Conservation (phyloP, 352 stramenopile species). For the Phytophthora ohioensis region DNA sequence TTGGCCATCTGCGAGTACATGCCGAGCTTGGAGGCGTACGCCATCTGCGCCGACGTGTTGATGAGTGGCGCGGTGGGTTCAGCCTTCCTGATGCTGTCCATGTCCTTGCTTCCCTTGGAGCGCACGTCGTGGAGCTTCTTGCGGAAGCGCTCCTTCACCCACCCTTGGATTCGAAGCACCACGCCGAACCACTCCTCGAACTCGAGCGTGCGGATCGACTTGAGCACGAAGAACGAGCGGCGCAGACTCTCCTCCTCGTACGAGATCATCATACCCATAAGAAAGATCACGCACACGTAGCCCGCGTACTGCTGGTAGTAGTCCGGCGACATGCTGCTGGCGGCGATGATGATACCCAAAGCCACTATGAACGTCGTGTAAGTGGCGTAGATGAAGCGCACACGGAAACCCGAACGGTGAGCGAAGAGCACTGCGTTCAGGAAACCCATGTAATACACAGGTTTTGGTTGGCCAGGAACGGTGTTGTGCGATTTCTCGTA, state of each 20-base stretch:
- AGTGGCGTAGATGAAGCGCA: slow-evolving; percentile 84
- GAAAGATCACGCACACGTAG: slow-evolving; percentile 71
- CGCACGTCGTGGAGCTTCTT: slow-evolving; percentile 66
- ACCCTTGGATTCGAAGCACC: slow-evolving; percentile 76
- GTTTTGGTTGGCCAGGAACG: slow-evolving; percentile 61
- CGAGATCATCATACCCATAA: slow-evolving; percentile 89
- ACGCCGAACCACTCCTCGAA: slow-evolving; percentile 86
- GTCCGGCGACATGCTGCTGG: slow-evolving; percentile 54
- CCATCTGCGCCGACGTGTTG: slow-evolving; percentile 80
- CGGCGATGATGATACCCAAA: slow-evolving; percentile 69
- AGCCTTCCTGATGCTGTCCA: slow-evolving; percentile 27
- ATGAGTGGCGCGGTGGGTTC: slow-evolving; percentile 46
- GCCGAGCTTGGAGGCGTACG: slow-evolving; percentile 76
- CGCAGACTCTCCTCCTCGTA: slow-evolving; percentile 84
- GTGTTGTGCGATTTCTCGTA: slow-evolving; percentile 30
- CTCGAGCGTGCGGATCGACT: slow-evolving; percentile 81
- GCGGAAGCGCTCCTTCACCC: slow-evolving; percentile 72
- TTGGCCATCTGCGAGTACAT: slow-evolving; percentile 86
- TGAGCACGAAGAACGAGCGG: slow-evolving; percentile 84
- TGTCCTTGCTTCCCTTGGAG: slow-evolving; percentile 57
- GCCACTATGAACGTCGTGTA: slow-evolving; percentile 76
- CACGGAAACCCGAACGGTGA: slow-evolving; percentile 78
- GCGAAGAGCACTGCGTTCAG: slow-evolving; percentile 83
- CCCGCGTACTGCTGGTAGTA: slow-evolving; percentile 80
- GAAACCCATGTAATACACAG: slow-evolving; percentile 87